A percentile compares a stretch with the other conserved stretches of the same genome.
phyloP scores from a whole-genome alignment of 257 asterid species.

The Dorcoceras hygrometricum region DNA sequence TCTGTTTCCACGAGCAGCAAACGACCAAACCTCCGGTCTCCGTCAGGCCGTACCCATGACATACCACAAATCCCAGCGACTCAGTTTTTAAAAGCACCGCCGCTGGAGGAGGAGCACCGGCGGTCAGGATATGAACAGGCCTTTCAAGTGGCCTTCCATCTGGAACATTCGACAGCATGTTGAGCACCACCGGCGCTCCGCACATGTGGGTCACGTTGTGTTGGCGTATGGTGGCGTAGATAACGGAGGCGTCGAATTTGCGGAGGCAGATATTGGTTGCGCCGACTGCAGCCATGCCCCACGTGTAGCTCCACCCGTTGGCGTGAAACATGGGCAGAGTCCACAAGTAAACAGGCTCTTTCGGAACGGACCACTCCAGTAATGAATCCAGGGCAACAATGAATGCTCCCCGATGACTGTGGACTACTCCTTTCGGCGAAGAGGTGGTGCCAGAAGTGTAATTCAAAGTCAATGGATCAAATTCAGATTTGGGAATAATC shows the following conservation, averaged over 20 bases:
- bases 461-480: slow-evolving; percentile 24
- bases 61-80: slow-evolving; percentile 18
- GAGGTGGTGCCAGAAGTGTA: slow-evolving; percentile 36
- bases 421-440: slow-evolving; percentile 29
- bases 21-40: slow-evolving; percentile 22
- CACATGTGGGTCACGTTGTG: slow-evolving; percentile 19
- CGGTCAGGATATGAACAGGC: slow-evolving; percentile 20
- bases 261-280: slow-evolving; percentile 23
- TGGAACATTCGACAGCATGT: not conserved
- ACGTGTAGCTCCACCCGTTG: slow-evolving; percentile 23
- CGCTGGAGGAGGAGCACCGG: slow-evolving; percentile 29
- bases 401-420: slow-evolving; percentile 22
- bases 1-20: slow-evolving; percentile 19
- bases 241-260: not conserved
- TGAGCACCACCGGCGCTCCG: not conserved
- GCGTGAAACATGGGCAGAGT: slow-evolving; percentile 25
- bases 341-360: slow-evolving; percentile 21
- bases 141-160: not conserved
- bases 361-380: slow-evolving; percentile 7
- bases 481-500: slow-evolving; percentile 11
- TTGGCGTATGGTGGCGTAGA: not conserved
- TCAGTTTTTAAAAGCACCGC: slow-evolving; percentile 18
- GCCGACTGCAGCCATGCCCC: slow-evolving; percentile 21
- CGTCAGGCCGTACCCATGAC: slow-evolving; percentile 28
- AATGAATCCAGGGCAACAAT: slow-evolving; percentile 14